These are phyloP conservation scores for Macrophomina phaseolina DNA, from an alignment of 2,329 filamentous ascomycete species.

Conservation along the genomic window DNA sequence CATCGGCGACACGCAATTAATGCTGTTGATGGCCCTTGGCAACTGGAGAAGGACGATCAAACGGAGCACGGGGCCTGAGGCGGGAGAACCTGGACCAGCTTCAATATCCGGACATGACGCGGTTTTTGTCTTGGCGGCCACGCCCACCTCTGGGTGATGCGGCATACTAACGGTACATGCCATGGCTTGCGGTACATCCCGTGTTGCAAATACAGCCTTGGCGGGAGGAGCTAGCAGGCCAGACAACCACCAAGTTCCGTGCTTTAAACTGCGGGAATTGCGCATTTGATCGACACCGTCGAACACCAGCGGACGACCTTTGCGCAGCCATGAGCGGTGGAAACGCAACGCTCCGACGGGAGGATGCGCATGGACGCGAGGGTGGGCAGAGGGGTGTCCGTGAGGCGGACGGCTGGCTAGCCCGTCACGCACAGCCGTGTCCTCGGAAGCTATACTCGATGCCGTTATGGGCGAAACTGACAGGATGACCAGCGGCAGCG, in stretches of 20 bases:
- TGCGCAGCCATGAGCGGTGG: background rate
- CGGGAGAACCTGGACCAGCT: background rate
- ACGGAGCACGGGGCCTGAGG: constrained; percentile 7
- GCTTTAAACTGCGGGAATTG: background rate
- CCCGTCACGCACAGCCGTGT: constrained; percentile 1
- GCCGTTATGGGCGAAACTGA: constrained; percentile 5
- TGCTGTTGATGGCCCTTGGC: background rate
- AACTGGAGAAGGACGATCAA: constrained; percentile 12
- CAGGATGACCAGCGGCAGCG: constrained; percentile 15
- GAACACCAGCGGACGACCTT: background rate
- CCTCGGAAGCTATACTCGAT: background rate
- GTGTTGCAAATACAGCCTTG: background rate
- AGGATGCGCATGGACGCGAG: constrained; percentile 11
- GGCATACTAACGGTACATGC: background rate
- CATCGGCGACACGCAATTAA: background rate
- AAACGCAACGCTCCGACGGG: constrained; percentile 13
- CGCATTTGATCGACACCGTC: background rate
- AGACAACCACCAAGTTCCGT: background rate
- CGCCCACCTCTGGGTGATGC: background rate
- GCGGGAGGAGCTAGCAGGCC: too few species aligned
- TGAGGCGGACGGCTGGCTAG: constrained; percentile 9
- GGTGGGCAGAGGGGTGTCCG: constrained; percentile 6
- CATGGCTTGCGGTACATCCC: background rate
- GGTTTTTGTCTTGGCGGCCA: constrained; percentile 4
- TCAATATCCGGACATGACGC: constrained; percentile 15